Evolutionary conservation across 495 filamentous ascomycete species (phyloP).

Genomic region (Penicillium coffeae): DNA sequence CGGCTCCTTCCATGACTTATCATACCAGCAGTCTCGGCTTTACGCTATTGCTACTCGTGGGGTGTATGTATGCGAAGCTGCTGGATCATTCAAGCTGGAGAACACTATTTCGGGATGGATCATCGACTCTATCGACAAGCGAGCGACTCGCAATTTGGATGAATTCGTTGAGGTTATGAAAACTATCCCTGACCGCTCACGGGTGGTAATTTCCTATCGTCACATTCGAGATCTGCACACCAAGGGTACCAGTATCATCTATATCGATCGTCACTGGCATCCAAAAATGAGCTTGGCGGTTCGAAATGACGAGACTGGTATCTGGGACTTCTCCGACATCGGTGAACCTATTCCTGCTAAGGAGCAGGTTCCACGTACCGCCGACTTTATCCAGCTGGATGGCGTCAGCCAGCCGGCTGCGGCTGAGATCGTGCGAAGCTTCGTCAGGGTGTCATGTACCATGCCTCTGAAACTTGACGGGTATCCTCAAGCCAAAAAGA

Average conservation of each 20-base stretch:
- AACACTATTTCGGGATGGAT: slow-evolving; percentile 89
- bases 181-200: slow-evolving; percentile 77
- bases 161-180: slow-evolving; percentile 91
- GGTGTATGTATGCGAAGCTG: slow-evolving; percentile 92
- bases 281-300: slow-evolving; percentile 90
- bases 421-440: slow-evolving; percentile 87
- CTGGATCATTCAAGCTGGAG: slow-evolving; percentile 92
- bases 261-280: slow-evolving; percentile 93
- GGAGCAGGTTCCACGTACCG: slow-evolving; percentile 66
- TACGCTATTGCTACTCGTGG: slow-evolving; percentile 90
- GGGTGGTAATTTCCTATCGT: slow-evolving; percentile 91
- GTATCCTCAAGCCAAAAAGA: slow-evolving; percentile 87
- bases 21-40: slow-evolving; percentile 90
- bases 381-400: slow-evolving; percentile 86
- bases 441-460: slow-evolving; percentile 85
- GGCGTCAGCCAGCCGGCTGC: slow-evolving; percentile 86
- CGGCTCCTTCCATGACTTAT: slow-evolving; percentile 89
- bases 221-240: slow-evolving; percentile 95
- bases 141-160: slow-evolving; percentile 78
- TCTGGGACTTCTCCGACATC: slow-evolving; percentile 93
- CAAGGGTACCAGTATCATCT: slow-evolving; percentile 83
- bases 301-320: slow-evolving; percentile 82
- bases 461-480: slow-evolving; percentile 96
- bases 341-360: slow-evolving; percentile 72
- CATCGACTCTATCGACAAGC: slow-evolving; percentile 86